Evolutionary conservation across 75 land plant genomes (phyloP).

Genomic region (Chamaecyparis obtusa): DNA sequence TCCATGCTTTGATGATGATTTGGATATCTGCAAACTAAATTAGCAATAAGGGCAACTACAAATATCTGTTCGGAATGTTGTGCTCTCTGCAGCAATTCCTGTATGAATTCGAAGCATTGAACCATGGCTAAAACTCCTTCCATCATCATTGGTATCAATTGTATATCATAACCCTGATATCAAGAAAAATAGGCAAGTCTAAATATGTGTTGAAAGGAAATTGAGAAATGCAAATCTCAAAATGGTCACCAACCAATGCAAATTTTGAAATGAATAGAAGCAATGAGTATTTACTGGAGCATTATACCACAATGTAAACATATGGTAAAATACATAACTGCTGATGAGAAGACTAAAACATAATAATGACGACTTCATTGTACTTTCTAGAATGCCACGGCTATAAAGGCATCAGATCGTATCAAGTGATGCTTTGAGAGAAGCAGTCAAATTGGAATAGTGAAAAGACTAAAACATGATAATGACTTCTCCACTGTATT

Average conservation of each 20-base stretch:
- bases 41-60: slow-evolving; percentile 25
- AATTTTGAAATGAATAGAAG: background rate
- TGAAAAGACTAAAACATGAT: background rate
- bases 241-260: background rate
- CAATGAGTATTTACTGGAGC: background rate
- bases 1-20: slow-evolving; percentile 24
- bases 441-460: background rate
- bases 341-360: background rate
- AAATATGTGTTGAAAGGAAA: background rate
- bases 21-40: slow-evolving; percentile 19
- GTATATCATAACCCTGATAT: slow-evolving; percentile 37
- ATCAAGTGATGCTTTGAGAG: background rate
- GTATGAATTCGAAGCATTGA: slow-evolving; percentile 33
- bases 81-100: slow-evolving; percentile 38
- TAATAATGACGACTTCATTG: background rate
- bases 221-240: background rate
- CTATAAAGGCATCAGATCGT: background rate
- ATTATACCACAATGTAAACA: background rate
- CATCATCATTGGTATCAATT: slow-evolving; percentile 40
- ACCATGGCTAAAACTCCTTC: slow-evolving; percentile 34
- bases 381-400: background rate
- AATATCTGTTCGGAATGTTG: slow-evolving; percentile 26
- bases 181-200: background rate
- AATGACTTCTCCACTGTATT: background rate
- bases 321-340: background rate